Conservation (phyloP, 768 basidiomycete species). For the Rhizopogon vesiculosus region DNA sequence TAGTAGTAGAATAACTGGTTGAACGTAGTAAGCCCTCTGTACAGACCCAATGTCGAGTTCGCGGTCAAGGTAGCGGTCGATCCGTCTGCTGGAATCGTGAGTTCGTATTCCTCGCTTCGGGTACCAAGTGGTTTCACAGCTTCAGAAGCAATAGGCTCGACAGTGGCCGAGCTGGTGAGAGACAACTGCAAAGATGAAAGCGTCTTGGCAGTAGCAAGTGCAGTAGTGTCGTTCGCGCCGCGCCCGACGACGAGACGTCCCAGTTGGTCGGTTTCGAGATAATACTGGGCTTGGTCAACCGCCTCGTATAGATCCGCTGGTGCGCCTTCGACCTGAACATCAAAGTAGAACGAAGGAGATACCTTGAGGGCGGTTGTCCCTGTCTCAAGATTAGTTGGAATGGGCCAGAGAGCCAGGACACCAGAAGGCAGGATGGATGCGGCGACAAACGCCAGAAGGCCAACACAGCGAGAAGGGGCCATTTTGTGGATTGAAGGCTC, state of each 20-base stretch:
- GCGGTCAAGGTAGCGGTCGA: conserved; percentile 33
- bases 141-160: conserved; percentile 30
- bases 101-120: conserved; percentile 41
- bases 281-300: conserved; percentile 21
- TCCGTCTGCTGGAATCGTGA: conserved; percentile 35
- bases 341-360: conserved; percentile 20
- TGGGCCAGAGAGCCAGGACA: conserved; percentile 27
- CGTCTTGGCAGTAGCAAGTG: conserved; percentile 19
- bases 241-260: conserved; percentile 38
- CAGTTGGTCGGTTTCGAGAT: conserved; percentile 32
- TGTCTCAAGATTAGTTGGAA: conserved; percentile 19
- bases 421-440: not conserved
- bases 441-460: conserved; percentile 8
- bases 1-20: conserved; percentile 46
- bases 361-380: conserved; percentile 24
- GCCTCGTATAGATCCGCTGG: conserved; percentile 33
- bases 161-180: conserved; percentile 13
- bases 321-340: conserved; percentile 16
- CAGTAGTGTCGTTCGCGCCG: conserved; percentile 25
- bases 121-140: conserved; percentile 28
- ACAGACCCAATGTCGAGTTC: conserved; percentile 44
- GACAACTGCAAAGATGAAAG: conserved; percentile 24
- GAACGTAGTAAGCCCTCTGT: conserved; percentile 54
- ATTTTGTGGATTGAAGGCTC: not conserved
- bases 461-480: conserved; percentile 4